Percentiles rank a stretch among this genome's conserved stretches.
These are phyloP conservation scores for Exidia glandulosa DNA, from an alignment of 768 basidiomycete genomes.

Conservation along the genomic window DNA sequence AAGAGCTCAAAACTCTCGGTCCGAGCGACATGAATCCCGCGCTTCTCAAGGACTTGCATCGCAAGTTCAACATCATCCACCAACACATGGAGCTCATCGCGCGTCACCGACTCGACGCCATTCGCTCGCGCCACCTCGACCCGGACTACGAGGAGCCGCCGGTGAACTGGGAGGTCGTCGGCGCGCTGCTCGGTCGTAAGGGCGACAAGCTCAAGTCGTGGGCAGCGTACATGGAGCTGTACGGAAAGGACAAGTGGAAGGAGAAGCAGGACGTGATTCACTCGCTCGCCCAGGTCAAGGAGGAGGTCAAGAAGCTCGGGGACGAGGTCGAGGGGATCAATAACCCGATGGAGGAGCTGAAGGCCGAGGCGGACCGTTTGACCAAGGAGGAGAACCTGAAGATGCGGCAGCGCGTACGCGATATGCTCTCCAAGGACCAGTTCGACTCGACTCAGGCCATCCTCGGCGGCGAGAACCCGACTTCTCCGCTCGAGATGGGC, in stretches of 20 bases:
- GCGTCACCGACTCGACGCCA: neutral
- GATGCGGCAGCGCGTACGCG: too few species aligned
- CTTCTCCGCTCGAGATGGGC: too few species aligned
- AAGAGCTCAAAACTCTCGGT: neutral
- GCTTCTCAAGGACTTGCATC: neutral
- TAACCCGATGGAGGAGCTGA: too few species aligned
- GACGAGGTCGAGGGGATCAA: too few species aligned
- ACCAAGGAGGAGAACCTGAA: too few species aligned
- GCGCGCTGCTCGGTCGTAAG: neutral
- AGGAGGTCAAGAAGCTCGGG: neutral
- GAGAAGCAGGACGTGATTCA: neutral
- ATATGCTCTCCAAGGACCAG: too few species aligned
- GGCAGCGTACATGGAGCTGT: neutral
- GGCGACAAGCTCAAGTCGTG: neutral
- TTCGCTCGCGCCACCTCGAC: neutral
- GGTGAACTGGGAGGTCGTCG: neutral
- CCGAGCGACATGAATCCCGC: neutral
- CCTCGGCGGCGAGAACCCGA: too few species aligned
- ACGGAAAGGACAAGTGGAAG: neutral
- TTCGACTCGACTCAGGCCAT: too few species aligned
- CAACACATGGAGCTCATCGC: neutral
- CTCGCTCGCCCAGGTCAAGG: neutral
- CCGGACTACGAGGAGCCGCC: neutral
- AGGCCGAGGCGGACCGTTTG: too few species aligned
- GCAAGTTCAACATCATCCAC: neutral